Conservation (phyloP, 2,329 filamentous ascomycete genomes). For the Xylaria sp. region DNA sequence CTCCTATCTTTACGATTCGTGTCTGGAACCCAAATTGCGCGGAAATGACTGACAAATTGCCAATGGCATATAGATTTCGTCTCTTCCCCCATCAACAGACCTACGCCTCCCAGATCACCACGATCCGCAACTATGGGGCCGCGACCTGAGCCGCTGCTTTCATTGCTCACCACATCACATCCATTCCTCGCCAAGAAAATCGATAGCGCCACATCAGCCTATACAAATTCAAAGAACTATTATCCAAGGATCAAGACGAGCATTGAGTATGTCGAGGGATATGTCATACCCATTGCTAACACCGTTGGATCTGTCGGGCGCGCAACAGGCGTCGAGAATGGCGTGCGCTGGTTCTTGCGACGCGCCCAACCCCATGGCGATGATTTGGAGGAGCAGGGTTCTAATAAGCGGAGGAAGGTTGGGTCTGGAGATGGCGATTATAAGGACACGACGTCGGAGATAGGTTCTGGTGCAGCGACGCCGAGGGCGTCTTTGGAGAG, state of each 20-base stretch:
- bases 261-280: slow-evolving; percentile 90
- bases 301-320: slow-evolving; percentile 86
- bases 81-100: slow-evolving; percentile 67
- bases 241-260: slow-evolving; percentile 90
- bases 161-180: slow-evolving; percentile 87
- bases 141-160: slow-evolving; percentile 82
- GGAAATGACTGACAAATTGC: slow-evolving; percentile 33
- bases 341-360: slow-evolving; percentile 84
- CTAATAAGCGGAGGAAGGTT: slow-evolving; percentile 70
- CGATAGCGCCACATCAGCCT: slow-evolving; percentile 84
- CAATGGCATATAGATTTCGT: slow-evolving; percentile 66
- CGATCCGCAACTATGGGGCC: slow-evolving; percentile 55
- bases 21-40: slow-evolving; percentile 17
- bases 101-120: slow-evolving; percentile 56
- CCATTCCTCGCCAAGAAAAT: slow-evolving; percentile 88
- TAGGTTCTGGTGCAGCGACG: slow-evolving; percentile 46
- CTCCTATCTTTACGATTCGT: too few relatives aligned
- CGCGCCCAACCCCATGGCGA: slow-evolving; percentile 60
- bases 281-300: slow-evolving; percentile 85
- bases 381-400: slow-evolving; percentile 61
- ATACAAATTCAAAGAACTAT: slow-evolving; percentile 88
- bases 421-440: slow-evolving; percentile 48
- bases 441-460: slow-evolving; percentile 50
- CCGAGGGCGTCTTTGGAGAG: slow-evolving; percentile 51
- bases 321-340: slow-evolving; percentile 87